phyloP scores from a whole-genome alignment of 352 stramenopile genomes.

The Phytopythium chamaehyphon region DNA sequence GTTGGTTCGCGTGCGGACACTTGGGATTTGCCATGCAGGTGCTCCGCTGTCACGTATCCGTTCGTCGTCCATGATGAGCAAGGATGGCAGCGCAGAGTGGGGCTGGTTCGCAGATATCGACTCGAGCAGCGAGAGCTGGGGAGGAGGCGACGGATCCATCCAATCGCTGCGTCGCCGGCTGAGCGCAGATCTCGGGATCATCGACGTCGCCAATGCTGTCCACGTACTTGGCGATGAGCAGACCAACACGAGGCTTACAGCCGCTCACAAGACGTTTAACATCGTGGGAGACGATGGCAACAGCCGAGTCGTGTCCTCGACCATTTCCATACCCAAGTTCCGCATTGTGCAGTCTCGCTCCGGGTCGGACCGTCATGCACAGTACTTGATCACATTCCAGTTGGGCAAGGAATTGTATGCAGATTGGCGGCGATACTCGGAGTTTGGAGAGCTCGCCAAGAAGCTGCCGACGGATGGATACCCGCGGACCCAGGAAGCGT shows the following conservation, averaged over 20 bases:
- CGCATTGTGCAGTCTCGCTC: constrained; percentile 83
- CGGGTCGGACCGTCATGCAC: constrained; percentile 74
- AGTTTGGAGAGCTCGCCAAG: constrained; percentile 84
- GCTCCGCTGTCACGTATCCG: constrained; percentile 37
- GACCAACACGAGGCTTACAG: constrained; percentile 77
- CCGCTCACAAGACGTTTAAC: constrained; percentile 84
- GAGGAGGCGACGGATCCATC: constrained; percentile 52
- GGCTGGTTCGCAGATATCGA: constrained; percentile 88
- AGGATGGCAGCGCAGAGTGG: constrained; percentile 81
- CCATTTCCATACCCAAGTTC: constrained; percentile 85
- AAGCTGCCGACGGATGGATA: constrained; percentile 60
- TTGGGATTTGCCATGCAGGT: constrained; percentile 23
- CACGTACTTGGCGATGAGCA: constrained; percentile 83
- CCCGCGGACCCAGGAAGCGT: constrained; percentile 59
- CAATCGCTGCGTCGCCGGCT: constrained; percentile 57
- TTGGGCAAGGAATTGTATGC: constrained; percentile 83
- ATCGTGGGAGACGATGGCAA: constrained; percentile 63
- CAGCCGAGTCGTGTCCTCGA: constrained; percentile 73
- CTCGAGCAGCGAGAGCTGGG: constrained; percentile 81
- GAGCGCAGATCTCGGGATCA: constrained; percentile 67
- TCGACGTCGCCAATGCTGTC: constrained; percentile 53
- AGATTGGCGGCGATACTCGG: constrained; percentile 85
- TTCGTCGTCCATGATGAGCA: constrained; percentile 66
- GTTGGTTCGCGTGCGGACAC: background rate
- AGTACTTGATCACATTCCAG: constrained; percentile 88